phyloP scores from a whole-genome alignment of 2,329 filamentous ascomycete species.

The Ophiostoma piceae region DNA sequence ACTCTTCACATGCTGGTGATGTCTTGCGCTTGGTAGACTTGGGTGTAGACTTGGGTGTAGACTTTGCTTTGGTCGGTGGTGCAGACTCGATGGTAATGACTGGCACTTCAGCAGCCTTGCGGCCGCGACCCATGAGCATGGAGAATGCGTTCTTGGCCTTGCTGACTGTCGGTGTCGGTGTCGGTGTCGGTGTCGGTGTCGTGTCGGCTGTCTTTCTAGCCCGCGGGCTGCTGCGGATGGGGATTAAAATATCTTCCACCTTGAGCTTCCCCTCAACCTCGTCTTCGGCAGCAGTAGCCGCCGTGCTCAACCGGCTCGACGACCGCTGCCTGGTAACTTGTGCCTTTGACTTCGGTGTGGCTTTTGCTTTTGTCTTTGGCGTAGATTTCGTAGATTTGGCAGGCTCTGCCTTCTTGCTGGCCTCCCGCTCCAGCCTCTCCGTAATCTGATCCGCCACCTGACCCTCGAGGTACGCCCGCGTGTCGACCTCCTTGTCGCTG shows the following conservation, averaged over 20 bases:
- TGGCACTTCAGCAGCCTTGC: not conserved
- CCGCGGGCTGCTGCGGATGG: conserved; percentile 37
- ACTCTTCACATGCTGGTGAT: conserved; percentile 33
- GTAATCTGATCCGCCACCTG: conserved; percentile 66
- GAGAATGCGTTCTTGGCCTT: conserved; percentile 45
- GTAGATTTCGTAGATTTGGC: not conserved
- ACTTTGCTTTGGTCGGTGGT: not conserved
- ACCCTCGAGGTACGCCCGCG: conserved; percentile 72
- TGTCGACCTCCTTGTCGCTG: conserved; percentile 52
- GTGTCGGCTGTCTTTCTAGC: conserved; percentile 29
- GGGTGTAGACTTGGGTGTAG: conserved; percentile 29
- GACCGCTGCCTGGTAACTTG: not conserved
- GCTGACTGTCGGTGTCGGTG: conserved; percentile 23
- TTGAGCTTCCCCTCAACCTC: conserved; percentile 7
- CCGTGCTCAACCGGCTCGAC: conserved; percentile 32
- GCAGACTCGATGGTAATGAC: conserved; percentile 11
- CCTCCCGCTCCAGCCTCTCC: not conserved
- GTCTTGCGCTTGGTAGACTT: conserved; percentile 37
- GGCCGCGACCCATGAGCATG: conserved; percentile 47
- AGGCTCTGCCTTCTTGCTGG: not conserved
- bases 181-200: conserved; percentile 15
- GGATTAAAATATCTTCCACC: conserved; percentile 21
- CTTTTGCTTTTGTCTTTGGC: not conserved
- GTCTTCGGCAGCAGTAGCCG: conserved; percentile 24
- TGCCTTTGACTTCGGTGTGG: not conserved